Base-by-base conservation (phyloP, 257 asterid genomes). In the Nicotiana obtusifolia region DNA sequence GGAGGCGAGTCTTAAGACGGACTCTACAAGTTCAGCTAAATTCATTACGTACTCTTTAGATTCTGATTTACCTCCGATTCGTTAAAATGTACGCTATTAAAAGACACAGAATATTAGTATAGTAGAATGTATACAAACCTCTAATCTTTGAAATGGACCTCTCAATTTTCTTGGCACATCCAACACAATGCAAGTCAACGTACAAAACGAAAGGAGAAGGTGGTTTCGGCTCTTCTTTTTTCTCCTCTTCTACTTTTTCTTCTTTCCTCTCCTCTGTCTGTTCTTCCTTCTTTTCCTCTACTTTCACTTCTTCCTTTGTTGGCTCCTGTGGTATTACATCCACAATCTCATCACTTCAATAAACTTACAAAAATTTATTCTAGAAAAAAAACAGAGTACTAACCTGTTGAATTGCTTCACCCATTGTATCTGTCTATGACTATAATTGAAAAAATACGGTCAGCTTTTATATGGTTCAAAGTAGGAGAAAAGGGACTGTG, bases 141-240 rank as follows among this genome's bases (percentile, higher is more conserved):
- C 95, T 89, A 54, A 92, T 93, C 84, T 86, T 90, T 65, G 83
- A 87, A 83, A 93, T 91, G 49, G 94, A 89, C 83, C 94, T 88
- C 84, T 92, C 90, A 66, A 95, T 92, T 86, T 93, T 93, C 89
- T 92, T 93, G 0, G 97, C 98, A 85, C 98, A 95, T 49, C 98
- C 98, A 66, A 88, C 86, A 82, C 98, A 95, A 79, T 95, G 98
- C 87, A 95, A 88, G 80, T 93, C 98, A 52, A 93, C 87, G 33
- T 68, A 91, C 88, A 95, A 84, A 35, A 95, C 94, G 52, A 91
- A 84, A n/a, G 97, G 97, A 0, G 85, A 56, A 6, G 91, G 94
- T 37, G 93, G 92, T 64, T 92, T 91, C 0, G 97, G 83, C 59
- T 89, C 94, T 84, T 87, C 89, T 64, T 88, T 82, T 60, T 85